These are phyloP conservation scores for Arthrobotrys pseudoclavata DNA, from an alignment of 2,329 filamentous ascomycete genomes.

Conservation along the genomic window DNA sequence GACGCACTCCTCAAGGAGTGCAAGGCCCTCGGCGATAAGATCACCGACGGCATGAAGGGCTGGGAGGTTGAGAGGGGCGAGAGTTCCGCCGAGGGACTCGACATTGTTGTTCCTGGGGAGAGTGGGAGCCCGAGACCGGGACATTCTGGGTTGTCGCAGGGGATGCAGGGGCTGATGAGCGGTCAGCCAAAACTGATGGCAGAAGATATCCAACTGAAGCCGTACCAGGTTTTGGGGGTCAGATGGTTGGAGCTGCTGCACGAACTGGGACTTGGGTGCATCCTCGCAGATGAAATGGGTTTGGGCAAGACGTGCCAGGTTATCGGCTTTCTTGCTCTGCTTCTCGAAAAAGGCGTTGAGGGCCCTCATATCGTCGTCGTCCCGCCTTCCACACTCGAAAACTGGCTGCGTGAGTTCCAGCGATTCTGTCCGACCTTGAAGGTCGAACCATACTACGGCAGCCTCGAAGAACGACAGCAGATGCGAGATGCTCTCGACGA, in stretches of 20 bases:
- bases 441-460: slow-evolving; percentile 80
- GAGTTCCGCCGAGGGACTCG: slow-evolving; percentile 71
- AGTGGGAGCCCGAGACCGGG: slow-evolving; percentile 66
- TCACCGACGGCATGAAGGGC: slow-evolving; percentile 75
- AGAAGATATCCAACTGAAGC: slow-evolving; percentile 82
- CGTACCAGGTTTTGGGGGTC: slow-evolving; percentile 92
- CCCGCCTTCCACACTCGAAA: slow-evolving; percentile 91
- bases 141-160: slow-evolving; percentile 62
- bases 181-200: slow-evolving; percentile 84
- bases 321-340: slow-evolving; percentile 87
- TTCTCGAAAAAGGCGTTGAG: slow-evolving; percentile 77
- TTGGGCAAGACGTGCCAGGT: slow-evolving; percentile 97
- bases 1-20: slow-evolving; percentile 84
- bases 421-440: slow-evolving; percentile 83
- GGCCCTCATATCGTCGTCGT: slow-evolving; percentile 89
- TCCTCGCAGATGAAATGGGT: slow-evolving; percentile 97
- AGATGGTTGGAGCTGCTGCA: slow-evolving; percentile 94
- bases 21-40: slow-evolving; percentile 77
- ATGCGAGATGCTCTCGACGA: slow-evolving; percentile 78
- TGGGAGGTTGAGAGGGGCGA: slow-evolving; percentile 76
- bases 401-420: slow-evolving; percentile 92
- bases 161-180: slow-evolving; percentile 68
- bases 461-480: slow-evolving; percentile 75
- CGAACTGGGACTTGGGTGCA: slow-evolving; percentile 83
- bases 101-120: slow-evolving; percentile 69